Evolutionary conservation across 306 rosid species (phyloP), one percentile per base, ranked within the genome.

Genomic region (Phaseolus lunatus): DNA sequence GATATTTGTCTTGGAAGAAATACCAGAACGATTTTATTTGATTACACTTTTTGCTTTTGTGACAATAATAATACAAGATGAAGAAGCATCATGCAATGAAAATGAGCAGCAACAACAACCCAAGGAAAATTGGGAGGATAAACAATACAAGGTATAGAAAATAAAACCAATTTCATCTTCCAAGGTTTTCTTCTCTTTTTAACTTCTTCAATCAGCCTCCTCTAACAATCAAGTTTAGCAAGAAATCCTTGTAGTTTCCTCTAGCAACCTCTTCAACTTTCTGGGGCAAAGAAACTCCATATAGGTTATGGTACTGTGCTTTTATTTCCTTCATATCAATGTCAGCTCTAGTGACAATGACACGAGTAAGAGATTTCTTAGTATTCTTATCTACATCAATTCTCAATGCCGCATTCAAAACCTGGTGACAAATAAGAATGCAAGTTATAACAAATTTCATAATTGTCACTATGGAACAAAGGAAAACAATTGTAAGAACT

Each of bases 231-330:
- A 95, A 86, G 44, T 87, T 83, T 29, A 92, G 85, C 86, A 92
- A 86, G 87, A 95, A 87, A 88, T 92, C 99, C 86, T 91, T 92
- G 31, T 86, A 95, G 80, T 80, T 92, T 41, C 99, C 99, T 70
- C 82, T 85, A 31, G 97, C 84, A 6, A 75, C 69, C 39, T 84
- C 88, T 77, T 86, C 96, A 72, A 95, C 85, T 82, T 86, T 89
- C 31, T 86, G 83, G 3, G 83, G 10, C 44, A 92, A 77, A 35
- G 93, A 61, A 85, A 70, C 87, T 74, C 96, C 97, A 84, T 67
- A 85, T 0, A 35, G 52, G 12, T 53, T 77, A 16, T 90, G 61
- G 81, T 79, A 92, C 79, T 92, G 90, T 12, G 76, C 80, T 67
- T 80, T 85, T 74, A 95, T 90, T 53, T 79, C 87, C 79, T 87